Percentiles rank a stretch among this genome's conserved stretches.
phyloP scores from a whole-genome alignment of 2,329 filamentous ascomycete genomes.

The Cladosporium oxysporum region DNA sequence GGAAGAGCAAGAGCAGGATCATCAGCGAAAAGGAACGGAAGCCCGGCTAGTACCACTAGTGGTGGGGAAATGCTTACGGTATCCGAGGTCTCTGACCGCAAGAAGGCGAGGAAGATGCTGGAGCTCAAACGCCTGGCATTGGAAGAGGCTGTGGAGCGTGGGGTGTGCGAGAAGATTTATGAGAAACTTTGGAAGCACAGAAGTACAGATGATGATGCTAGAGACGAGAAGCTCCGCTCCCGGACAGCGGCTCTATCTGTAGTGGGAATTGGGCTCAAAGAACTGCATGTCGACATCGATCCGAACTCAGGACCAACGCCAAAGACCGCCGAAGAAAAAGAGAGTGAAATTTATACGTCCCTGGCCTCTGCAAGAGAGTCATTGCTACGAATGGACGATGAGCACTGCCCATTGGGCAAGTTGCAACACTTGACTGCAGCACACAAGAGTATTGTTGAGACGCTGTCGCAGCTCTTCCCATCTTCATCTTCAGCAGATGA shows the following conservation, averaged over 20 bases:
- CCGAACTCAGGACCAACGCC: conserved; percentile 56
- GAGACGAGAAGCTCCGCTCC: conserved; percentile 91
- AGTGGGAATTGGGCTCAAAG: conserved; percentile 86
- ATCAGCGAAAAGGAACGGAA: conserved; percentile 39
- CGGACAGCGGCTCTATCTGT: conserved; percentile 87
- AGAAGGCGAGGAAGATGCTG: conserved; percentile 73
- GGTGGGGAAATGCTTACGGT: conserved; percentile 76
- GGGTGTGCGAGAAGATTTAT: conserved; percentile 59
- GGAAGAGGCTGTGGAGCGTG: conserved; percentile 88
- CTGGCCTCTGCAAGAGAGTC: conserved; percentile 68
- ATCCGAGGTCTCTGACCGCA: conserved; percentile 77
- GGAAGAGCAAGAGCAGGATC: conserved; percentile 41
- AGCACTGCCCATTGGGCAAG: conserved; percentile 87
- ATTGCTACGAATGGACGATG: conserved; percentile 79
- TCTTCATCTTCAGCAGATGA: conserved; percentile 90
- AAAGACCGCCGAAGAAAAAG: conserved; percentile 54
- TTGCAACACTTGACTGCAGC: conserved; percentile 83
- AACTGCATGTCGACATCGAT: conserved; percentile 77
- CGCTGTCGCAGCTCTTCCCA: conserved; percentile 64
- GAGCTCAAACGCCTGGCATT: conserved; percentile 75
- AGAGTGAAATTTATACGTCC: conserved; percentile 69
- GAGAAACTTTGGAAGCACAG: conserved; percentile 86
- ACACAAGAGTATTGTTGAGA: conserved; percentile 94
- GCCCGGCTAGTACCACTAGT: conserved; percentile 45
- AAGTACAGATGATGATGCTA: conserved; percentile 88